Evolutionary conservation across 2,329 filamentous ascomycete species (phyloP), one percentile per base, ranked within the genome.

Genomic region (Thermothelomyces thermophilus): DNA sequence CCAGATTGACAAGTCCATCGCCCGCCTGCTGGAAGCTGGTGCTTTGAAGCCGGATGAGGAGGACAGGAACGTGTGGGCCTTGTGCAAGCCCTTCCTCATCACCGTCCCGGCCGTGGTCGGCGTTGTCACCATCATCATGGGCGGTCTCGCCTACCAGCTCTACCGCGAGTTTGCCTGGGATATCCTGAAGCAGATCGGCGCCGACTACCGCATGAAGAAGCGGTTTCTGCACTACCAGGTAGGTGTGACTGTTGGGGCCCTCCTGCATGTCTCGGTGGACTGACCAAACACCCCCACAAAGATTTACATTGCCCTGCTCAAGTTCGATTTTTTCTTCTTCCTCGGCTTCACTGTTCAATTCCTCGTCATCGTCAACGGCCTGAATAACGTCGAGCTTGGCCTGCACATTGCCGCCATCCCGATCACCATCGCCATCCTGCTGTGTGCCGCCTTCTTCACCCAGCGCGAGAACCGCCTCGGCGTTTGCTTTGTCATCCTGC

Each of bases 281-380:
- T 47, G n/a, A 47, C n/a, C 16, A 47, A 34, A 1, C 1, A 14
- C 11, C 5, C 55, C 16, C n/a, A n/a, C n/a, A n/a, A n/a, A 95
- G 90, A 90, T 98, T 67, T 98, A 96, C 70, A 96, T 98, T 63
- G 89, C 93, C 33, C 79, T 98, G 10, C 79, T 98, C 58, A 98
- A 98, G 70, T 98, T 98, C 68, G 93, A 98, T 71, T 97, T 98
- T 71, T 98, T 98, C 82, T 97, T 98, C 76, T 98, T 98, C 77
- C 82, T 98, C 44, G 93, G 91, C 48, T 98, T 98, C 68, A 97
- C 93, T 6, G 88, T 98, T 41, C 93, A 98, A 65, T 98, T 98
- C 68, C 79, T 97, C 47, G 91, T 98, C 60, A 86, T 97, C 52
- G 90, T 98, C 52, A 84, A 80, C 39, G 78, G 74, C 53, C 73